A percentile compares a stretch with the other conserved stretches of the same genome.
Conservation (phyloP, 306 rosid genomes). For the Quercus engelmannii region DNA sequence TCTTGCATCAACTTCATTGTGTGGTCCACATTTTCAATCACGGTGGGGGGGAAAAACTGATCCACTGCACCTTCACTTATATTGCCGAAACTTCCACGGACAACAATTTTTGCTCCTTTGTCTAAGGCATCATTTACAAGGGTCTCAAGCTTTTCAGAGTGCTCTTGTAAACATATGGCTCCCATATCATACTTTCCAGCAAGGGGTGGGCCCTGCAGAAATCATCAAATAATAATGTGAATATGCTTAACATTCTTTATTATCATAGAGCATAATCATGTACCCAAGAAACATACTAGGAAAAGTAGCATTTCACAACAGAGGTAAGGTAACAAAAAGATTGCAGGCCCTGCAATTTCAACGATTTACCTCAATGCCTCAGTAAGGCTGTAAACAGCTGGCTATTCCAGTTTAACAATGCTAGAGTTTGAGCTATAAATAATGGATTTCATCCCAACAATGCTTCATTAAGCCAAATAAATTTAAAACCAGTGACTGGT, state of each 20-base stretch:
- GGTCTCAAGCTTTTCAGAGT: conserved; percentile 86
- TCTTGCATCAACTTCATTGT: conserved; percentile 95
- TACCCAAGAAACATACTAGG: not conserved
- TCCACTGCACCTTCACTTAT: conserved; percentile 88
- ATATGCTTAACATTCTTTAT: not conserved
- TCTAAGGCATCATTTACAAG: conserved; percentile 85
- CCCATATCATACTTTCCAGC: conserved; percentile 91
- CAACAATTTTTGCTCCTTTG: conserved; percentile 83
- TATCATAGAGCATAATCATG: not conserved
- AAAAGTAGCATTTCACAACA: not conserved
- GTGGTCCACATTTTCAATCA: conserved; percentile 82
- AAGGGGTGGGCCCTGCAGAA: conserved; percentile 82
- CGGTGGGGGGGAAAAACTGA: conserved; percentile 90
- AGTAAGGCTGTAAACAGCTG: not conserved
- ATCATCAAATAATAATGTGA: conserved; percentile 8
- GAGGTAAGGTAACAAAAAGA: not conserved
- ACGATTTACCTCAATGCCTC: not conserved
- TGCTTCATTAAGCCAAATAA: not conserved
- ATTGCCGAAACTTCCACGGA: conserved; percentile 86
- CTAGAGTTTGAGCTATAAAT: not conserved
- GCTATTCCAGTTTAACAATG: not conserved
- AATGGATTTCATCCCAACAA: not conserved
- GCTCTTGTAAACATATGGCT: conserved; percentile 90
- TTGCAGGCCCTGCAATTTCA: not conserved
- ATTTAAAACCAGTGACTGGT: not conserved